Evolutionary conservation across 345 rosid genomes (phyloP).

Genomic region (Boechera divaricarpa): DNA sequence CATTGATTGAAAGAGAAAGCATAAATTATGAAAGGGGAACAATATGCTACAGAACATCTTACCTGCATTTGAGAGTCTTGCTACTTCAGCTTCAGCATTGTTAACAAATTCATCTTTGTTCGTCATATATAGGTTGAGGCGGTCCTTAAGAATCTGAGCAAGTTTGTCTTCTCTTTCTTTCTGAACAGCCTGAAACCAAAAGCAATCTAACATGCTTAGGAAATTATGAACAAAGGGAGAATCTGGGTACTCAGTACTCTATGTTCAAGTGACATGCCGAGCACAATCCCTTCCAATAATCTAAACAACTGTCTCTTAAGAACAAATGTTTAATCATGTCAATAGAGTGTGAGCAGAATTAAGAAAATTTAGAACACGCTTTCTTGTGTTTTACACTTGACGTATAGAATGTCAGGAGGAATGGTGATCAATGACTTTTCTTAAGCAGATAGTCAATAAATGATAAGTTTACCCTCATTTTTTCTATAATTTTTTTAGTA

Average conservation of each 20-base stretch:
- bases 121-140: slow-evolving; percentile 78
- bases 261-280: slow-evolving; percentile 12
- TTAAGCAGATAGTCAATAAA: slow-evolving; percentile 5
- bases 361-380: neutral
- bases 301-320: neutral
- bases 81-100: slow-evolving; percentile 82
- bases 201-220: slow-evolving; percentile 19
- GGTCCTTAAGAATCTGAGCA: slow-evolving; percentile 67
- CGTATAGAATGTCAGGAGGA: slow-evolving; percentile 1
- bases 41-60: slow-evolving; percentile 29
- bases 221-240: slow-evolving; percentile 19
- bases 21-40: slow-evolving; percentile 10
- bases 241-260: neutral
- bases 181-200: slow-evolving; percentile 74
- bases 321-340: slow-evolving; percentile 13
- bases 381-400: slow-evolving; percentile 13
- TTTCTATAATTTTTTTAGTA: slow-evolving; percentile 68
- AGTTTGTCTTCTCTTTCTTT: slow-evolving; percentile 98
- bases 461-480: slow-evolving; percentile 64
- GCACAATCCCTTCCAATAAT: slow-evolving; percentile 6
- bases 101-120: slow-evolving; percentile 72
- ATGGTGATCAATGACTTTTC: neutral
- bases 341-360: slow-evolving; percentile 1
- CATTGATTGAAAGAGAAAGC: slow-evolving; percentile 22
- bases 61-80: slow-evolving; percentile 93